These are phyloP conservation scores for Chlamydomonas incerta DNA, from an alignment of 139 green algal genomes.

Conservation along the genomic window DNA sequence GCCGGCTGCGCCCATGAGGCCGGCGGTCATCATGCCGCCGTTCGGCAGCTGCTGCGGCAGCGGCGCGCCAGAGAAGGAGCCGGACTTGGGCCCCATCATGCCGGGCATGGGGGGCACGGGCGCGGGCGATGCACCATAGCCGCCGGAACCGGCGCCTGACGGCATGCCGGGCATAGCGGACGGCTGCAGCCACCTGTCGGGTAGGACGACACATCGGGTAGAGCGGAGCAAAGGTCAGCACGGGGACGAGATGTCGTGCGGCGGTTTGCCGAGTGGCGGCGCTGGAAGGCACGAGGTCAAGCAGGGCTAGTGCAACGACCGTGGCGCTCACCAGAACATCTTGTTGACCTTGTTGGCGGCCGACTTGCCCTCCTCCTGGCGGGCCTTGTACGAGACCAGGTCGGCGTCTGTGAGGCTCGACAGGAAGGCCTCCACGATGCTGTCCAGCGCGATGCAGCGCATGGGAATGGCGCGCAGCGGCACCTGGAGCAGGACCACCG, in stretches of 20 bases:
- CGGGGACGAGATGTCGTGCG: no score
- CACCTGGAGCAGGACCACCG: constrained; percentile 51
- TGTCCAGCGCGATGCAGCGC: constrained; percentile 55
- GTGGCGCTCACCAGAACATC: constrained; percentile 47
- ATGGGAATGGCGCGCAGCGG: constrained; percentile 55
- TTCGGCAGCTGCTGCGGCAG: neutral
- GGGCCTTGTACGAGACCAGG: constrained; percentile 29
- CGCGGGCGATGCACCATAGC: neutral
- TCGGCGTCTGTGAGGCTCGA: constrained; percentile 25
- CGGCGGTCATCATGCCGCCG: neutral
- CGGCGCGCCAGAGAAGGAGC: neutral
- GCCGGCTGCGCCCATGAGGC: neutral
- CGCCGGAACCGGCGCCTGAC: neutral
- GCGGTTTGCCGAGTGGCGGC: no score
- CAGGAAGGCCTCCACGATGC: constrained; percentile 35
- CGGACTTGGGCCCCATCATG: neutral
- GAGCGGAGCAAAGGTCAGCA: no score
- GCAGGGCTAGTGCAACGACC: no score
- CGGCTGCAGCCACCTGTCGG: constrained; percentile 33
- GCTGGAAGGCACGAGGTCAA: no score
- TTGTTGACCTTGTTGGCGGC: constrained; percentile 61
- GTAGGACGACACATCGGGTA: no score
- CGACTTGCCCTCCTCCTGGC: constrained; percentile 47
- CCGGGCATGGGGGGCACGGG: neutral
- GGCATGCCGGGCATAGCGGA: constrained; percentile 24